A percentile compares a stretch with the other conserved stretches of the same genome.
phyloP scores from a whole-genome alignment of 1,139 yeast species.

The Kodamaea sp. region DNA sequence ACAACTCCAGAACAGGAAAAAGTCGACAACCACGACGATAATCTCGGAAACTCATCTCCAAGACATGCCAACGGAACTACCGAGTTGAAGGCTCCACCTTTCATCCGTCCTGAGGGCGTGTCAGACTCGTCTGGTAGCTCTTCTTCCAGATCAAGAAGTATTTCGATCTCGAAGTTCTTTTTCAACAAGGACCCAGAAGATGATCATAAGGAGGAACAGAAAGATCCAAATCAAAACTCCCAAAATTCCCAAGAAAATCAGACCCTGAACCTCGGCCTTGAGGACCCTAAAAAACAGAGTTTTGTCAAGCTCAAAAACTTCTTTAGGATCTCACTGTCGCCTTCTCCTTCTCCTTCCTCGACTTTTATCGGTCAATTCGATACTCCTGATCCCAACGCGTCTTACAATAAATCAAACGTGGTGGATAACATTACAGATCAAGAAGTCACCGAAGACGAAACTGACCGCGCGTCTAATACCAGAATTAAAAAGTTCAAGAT shows the following conservation, averaged over 20 bases:
- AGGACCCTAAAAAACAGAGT: slow-evolving; percentile 14
- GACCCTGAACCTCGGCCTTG: slow-evolving; percentile 3
- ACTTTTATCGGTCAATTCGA: neutral
- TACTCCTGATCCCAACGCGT: neutral
- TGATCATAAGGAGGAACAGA: neutral
- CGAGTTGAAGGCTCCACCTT: slow-evolving; percentile 12
- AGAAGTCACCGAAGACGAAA: neutral
- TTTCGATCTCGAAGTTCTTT: slow-evolving; percentile 20
- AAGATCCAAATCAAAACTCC: neutral
- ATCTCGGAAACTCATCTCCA: too few species aligned
- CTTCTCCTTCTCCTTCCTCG: slow-evolving; percentile 1
- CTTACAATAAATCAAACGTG: too few species aligned
- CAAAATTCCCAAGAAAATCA: neutral
- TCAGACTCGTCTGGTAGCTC: slow-evolving; percentile 7
- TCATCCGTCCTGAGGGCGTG: slow-evolving; percentile 8
- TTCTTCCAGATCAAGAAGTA: slow-evolving; percentile 18
- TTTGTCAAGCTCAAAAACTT: slow-evolving; percentile 16
- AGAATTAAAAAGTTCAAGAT: slow-evolving; percentile 15
- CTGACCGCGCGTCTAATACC: neutral
- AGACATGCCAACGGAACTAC: neutral
- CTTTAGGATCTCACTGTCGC: slow-evolving; percentile 14
- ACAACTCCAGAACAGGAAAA: too few species aligned
- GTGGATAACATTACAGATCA: neutral
- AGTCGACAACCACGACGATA: too few species aligned
- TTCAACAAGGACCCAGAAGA: slow-evolving; percentile 15